Percentiles rank a stretch among this genome's conserved stretches.
Conservation (phyloP, 1,139 yeast genomes). For the Taiozyma sp. region DNA sequence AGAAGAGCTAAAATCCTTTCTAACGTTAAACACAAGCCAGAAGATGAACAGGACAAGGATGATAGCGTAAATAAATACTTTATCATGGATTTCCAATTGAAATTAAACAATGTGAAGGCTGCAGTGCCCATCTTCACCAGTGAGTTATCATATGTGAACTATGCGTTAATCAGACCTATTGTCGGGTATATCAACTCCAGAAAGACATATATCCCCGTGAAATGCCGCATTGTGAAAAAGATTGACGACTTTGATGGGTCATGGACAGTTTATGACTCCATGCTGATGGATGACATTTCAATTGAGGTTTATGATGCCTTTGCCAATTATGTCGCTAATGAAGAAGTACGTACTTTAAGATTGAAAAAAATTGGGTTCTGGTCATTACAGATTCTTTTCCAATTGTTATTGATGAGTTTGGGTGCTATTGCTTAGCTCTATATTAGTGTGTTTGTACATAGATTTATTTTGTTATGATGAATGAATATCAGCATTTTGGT, state of each 20-base stretch:
- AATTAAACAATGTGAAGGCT: conserved; percentile 81
- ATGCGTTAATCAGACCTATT: conserved; percentile 88
- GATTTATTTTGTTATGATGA: background rate
- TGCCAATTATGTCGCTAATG: conserved; percentile 83
- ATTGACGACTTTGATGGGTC: conserved; percentile 86
- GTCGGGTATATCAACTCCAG: conserved; percentile 91
- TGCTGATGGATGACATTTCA: conserved; percentile 86
- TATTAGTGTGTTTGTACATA: background rate
- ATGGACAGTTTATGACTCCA: conserved; percentile 92
- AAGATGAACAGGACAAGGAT: conserved; percentile 26
- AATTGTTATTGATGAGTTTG: conserved; percentile 72
- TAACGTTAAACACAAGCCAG: conserved; percentile 17
- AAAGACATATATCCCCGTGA: conserved; percentile 83
- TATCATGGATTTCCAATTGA: conserved; percentile 71
- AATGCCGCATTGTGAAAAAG: conserved; percentile 77
- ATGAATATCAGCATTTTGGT: background rate
- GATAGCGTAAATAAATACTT: conserved; percentile 39
- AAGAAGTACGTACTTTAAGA: conserved; percentile 65
- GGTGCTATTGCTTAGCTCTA: conserved; percentile 45
- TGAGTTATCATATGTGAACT: conserved; percentile 81
- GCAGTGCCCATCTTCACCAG: conserved; percentile 80
- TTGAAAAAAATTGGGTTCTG: conserved; percentile 87
- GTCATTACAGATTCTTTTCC: conserved; percentile 83
- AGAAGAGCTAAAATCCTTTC: conserved; percentile 28
- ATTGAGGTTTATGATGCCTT: conserved; percentile 89